phyloP scores from a whole-genome alignment of 192 early-diverging fungal genomes.

The Piromyces finnis region DNA sequence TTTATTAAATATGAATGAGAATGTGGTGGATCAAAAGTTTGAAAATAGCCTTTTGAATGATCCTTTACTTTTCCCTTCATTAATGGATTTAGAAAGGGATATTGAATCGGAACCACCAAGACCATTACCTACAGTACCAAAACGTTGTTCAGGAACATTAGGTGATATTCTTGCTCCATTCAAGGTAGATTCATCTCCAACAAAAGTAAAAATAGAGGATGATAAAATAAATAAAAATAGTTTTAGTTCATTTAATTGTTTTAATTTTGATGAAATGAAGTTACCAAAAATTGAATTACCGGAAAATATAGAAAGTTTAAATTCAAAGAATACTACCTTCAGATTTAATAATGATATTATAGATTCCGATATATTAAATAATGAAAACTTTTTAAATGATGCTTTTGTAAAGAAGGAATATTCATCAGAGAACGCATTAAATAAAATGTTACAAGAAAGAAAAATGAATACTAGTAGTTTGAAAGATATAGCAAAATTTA shows the following conservation, averaged over 20 bases:
- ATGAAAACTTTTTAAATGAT: background rate
- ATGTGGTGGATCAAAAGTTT: background rate
- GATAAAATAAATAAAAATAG: background rate
- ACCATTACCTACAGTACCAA: background rate
- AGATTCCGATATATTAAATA: background rate
- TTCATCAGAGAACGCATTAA: background rate
- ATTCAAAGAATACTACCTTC: too few species aligned
- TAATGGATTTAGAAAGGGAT: background rate
- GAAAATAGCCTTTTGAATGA: background rate
- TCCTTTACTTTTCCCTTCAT: background rate
- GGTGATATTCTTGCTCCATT: background rate
- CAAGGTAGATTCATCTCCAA: background rate
- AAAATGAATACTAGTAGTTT: background rate
- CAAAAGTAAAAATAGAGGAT: background rate
- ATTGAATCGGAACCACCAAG: background rate
- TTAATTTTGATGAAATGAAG: background rate
- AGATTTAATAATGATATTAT: too few species aligned
- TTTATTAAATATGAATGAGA: background rate
- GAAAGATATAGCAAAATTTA: background rate
- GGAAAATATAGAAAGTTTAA: too few species aligned
- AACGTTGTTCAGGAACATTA: background rate
- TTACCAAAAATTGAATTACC: background rate
- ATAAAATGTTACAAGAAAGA: background rate
- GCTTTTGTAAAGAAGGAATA: background rate
- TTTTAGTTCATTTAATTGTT: background rate